Percentiles rank a stretch among this genome's conserved stretches.
phyloP scores from a whole-genome alignment of 805 yeast genomes.

The Deakozyma indianensis region DNA sequence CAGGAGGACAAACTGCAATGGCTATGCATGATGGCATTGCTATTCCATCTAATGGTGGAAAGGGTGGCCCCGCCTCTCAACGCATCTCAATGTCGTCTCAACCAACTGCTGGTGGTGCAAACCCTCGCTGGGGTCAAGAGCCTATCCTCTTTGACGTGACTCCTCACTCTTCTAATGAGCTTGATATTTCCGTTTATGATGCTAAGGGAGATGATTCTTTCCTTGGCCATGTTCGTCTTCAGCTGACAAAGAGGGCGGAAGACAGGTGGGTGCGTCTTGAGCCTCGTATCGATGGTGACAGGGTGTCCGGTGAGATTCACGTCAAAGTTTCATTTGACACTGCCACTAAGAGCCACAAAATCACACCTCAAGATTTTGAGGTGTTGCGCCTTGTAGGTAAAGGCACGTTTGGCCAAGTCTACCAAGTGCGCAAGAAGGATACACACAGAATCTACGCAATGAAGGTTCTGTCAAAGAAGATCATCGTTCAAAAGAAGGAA shows the following conservation, averaged over 20 bases:
- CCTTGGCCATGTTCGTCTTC: constrained; percentile 73
- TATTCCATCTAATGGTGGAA: constrained; percentile 20
- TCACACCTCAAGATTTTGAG: constrained; percentile 89
- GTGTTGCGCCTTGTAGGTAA: constrained; percentile 81
- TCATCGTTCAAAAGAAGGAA: constrained; percentile 92
- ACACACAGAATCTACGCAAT: constrained; percentile 88
- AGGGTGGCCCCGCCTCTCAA: constrained; percentile 4
- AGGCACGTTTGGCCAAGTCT: constrained; percentile 97
- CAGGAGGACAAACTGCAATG: constrained; percentile 7
- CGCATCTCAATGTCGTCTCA: constrained; percentile 5
- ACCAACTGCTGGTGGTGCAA: constrained; percentile 21
- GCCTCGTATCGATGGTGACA: constrained; percentile 62
- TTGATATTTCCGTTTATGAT: constrained; percentile 87
- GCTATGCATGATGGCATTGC: constrained; percentile 19
- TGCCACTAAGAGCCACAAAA: constrained; percentile 49
- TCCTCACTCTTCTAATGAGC: constrained; percentile 57
- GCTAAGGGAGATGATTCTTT: constrained; percentile 68
- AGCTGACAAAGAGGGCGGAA: constrained; percentile 23
- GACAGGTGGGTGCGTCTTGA: constrained; percentile 65
- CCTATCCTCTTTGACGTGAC: constrained; percentile 77
- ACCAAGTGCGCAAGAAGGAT: constrained; percentile 85
- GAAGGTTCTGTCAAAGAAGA: constrained; percentile 91
- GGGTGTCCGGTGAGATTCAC: constrained; percentile 63
- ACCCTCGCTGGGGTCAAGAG: constrained; percentile 86
- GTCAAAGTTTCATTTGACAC: constrained; percentile 60